Conservation (phyloP, 2,329 filamentous ascomycete genomes). For the Paraphaeosphaeria sporulosa region DNA sequence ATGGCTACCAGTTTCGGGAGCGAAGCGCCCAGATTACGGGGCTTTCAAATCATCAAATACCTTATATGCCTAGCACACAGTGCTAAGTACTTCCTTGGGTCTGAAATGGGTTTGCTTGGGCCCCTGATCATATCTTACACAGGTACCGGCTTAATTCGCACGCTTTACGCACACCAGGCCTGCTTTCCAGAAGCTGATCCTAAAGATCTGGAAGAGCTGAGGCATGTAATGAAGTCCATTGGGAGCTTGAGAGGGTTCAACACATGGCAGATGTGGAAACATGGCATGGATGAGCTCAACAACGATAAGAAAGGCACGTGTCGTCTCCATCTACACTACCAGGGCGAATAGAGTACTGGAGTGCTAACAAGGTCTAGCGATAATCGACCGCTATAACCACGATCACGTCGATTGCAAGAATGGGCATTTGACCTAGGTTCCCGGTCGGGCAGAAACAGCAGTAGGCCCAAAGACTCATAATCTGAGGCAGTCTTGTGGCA, state of each 20-base stretch:
- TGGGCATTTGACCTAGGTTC: background rate
- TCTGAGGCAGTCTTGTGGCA: too few relatives aligned
- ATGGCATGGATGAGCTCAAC: background rate
- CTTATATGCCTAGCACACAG: slow-evolving; percentile 16
- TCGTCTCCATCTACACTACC: background rate
- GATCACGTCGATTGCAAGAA: background rate
- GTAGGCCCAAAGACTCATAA: too few relatives aligned
- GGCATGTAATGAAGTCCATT: background rate
- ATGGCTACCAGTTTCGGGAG: background rate
- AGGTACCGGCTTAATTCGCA: background rate
- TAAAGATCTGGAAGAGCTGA: background rate
- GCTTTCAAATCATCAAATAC: slow-evolving; percentile 13
- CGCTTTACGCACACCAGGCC: background rate
- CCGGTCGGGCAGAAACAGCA: background rate
- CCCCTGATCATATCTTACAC: background rate
- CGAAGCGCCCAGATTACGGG: background rate
- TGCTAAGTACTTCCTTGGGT: slow-evolving; percentile 14
- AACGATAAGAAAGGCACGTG: background rate
- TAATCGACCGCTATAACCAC: too few relatives aligned
- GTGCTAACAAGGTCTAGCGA: background rate
- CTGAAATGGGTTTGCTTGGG: background rate
- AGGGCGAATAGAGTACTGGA: background rate
- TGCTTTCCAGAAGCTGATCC: background rate
- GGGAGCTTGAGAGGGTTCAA: background rate
- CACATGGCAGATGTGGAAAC: slow-evolving; percentile 3